Evolutionary conservation across 2,329 filamentous ascomycete genomes (phyloP), one percentile per base, ranked within the genome.

Genomic region (Arthroderma sp.): DNA sequence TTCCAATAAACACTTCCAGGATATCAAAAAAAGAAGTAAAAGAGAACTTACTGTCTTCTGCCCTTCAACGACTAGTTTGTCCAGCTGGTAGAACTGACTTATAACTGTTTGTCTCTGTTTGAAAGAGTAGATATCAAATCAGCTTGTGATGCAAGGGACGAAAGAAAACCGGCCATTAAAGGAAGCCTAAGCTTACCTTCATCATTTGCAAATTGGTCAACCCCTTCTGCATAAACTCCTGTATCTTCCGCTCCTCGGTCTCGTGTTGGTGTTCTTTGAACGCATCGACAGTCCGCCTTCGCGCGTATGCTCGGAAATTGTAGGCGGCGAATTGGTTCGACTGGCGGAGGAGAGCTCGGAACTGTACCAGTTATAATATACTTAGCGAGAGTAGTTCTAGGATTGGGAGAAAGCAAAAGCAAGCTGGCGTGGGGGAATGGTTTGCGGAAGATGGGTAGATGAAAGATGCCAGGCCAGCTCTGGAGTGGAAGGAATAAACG

Each of bases 221-320:
- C 0, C 91, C 93, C 67, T 88, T 86, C 73, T 96, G 89, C 65
- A 97, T 80, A 66, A 96, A 76, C 73, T 95, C 90, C 73, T 97
- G 90, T 71, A 95, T 79, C 74, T 80, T 79, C 61, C 88, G 79
- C 63, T 82, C 79, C 68, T 96, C 93, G 49, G 81, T 76, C 66
- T 89, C 85, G 57, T 73, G 70, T 72, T 82, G 80, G 72, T 94
- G 81, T 71, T 95, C 89, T 66, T 86, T 82, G 73, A 97, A 98
- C 3, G 88, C 85, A 77, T 97, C 93, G 70, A 81, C 82, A 70
- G 93, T 95, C 72, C 91, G 83, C 69, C 93, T 85, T 74, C 85
- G 87, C 56, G 93, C 91, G 74, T 98, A 98, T 72, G 96, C 91
- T 75, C 93, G 84, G 80, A 96, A 98, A 76, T 97, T 98, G 79